Evolutionary conservation across 2,329 filamentous ascomycete species (phyloP).

Genomic region (Alternaria metachromatica): DNA sequence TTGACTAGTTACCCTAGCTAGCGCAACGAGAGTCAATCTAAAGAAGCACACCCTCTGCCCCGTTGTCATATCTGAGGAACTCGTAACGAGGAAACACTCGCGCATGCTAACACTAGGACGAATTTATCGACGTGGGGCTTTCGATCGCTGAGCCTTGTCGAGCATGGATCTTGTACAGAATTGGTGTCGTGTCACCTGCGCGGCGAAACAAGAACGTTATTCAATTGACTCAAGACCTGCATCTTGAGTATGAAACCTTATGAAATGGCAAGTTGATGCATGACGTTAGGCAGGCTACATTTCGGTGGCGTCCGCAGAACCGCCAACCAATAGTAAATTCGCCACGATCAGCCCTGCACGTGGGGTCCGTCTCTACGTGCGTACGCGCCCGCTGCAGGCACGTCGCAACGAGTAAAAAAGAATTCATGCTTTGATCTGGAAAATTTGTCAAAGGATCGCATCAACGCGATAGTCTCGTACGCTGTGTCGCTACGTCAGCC

Average conservation of each 20-base stretch:
- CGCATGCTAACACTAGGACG: background rate
- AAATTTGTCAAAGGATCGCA: background rate
- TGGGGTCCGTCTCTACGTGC: background rate
- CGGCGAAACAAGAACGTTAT: background rate
- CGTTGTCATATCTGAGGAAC: background rate
- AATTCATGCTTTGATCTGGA: background rate
- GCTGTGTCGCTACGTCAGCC: background rate
- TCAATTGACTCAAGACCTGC: background rate
- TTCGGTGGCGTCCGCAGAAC: background rate
- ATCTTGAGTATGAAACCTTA: background rate
- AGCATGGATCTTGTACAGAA: background rate
- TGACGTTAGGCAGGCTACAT: background rate
- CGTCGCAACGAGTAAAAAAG: background rate
- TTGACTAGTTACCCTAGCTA: background rate
- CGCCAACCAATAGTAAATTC: constrained; percentile 5
- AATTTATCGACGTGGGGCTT: background rate
- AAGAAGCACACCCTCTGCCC: background rate
- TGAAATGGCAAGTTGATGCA: background rate
- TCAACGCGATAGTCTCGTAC: background rate
- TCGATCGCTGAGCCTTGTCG: background rate
- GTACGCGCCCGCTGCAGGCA: background rate
- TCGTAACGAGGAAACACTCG: background rate
- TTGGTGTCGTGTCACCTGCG: background rate
- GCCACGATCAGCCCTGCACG: background rate
- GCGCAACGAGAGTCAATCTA: background rate